Evolutionary conservation across 2,329 filamentous ascomycete genomes (phyloP), one percentile per base, ranked within the genome.

Genomic region (Didymella arachidicola): DNA sequence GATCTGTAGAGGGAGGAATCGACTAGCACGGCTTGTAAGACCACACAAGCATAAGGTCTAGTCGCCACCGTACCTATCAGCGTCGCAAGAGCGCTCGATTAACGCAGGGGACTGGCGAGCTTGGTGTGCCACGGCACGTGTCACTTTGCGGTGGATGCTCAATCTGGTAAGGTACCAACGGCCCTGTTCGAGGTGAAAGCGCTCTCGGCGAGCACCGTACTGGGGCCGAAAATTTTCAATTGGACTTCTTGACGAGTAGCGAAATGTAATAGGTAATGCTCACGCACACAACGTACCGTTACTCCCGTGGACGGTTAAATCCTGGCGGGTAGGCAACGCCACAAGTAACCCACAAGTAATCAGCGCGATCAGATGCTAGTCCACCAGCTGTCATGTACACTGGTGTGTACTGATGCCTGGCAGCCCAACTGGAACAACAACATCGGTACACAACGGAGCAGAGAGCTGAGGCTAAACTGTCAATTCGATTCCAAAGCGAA

Each of bases 241-340:
- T 42, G 44, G 43, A 43, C 22, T 44, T 43, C 14, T 36, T 16
- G 48, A 44, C 52, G 38, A 54, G 45, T 44, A 52, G 41, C 61
- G 45, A 50, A 39, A 48, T 39, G 34, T 25, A 55, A 42, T 32
- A 54, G 36, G 30, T 38, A 48, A 42, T 44, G 59, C 36, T 43
- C 51, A 62, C 56, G 55, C 60, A 64, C 59, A 34, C 52, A 57
- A 60, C 45, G 42, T 32, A 57, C 45, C 59, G 41, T 53, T 62
- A 43, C 43, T 51, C 41, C 29, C 47, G 54, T 54, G 54, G 53
- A 45, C 58, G 58, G 62, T 57, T 65, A 25, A 50, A 59, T 46
- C 39, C 64, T 68, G 63, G 67, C 64, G 58, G 63, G 61, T 63
- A 62, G 56, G 53, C 46, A 62, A 62, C 64, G 67, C 64, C 66